These are phyloP conservation scores for Trametes coccinea DNA, from an alignment of 768 basidiomycete genomes.

Conservation along the genomic window DNA sequence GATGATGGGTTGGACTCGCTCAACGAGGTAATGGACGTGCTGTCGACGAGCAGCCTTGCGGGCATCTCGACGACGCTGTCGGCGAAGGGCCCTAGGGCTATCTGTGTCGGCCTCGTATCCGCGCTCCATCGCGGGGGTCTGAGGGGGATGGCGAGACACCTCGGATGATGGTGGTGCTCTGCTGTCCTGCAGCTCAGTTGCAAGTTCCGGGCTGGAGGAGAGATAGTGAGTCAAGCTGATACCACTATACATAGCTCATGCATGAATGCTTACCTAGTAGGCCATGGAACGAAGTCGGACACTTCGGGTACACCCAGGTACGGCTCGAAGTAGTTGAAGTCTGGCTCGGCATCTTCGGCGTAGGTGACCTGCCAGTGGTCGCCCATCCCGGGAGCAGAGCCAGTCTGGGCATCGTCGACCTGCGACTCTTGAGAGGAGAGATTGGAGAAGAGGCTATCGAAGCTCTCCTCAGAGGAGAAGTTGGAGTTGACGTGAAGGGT, in stretches of 20 bases:
- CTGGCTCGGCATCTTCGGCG: background rate
- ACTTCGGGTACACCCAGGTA: constrained; percentile 2
- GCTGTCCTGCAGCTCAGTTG: background rate
- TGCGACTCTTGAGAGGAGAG: background rate
- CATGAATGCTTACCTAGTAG: constrained; percentile 7
- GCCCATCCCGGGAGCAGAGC: background rate
- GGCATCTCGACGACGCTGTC: background rate
- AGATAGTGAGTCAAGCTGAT: background rate
- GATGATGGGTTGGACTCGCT: background rate
- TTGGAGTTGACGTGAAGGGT: background rate
- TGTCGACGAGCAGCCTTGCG: background rate
- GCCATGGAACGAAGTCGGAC: constrained; percentile 11
- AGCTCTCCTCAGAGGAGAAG: constrained; percentile 9
- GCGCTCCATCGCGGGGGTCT: background rate
- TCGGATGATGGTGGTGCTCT: background rate
- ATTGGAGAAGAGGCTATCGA: constrained; percentile 5
- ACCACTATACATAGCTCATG: too few species aligned
- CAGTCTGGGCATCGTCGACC: background rate
- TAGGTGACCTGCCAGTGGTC: background rate
- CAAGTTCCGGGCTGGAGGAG: background rate
- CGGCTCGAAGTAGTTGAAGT: constrained; percentile 2
- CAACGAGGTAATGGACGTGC: background rate
- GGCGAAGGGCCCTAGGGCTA: background rate
- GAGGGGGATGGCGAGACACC: background rate
- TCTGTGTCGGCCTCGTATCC: constrained; percentile 12